Evolutionary conservation across 2,329 filamentous ascomycete species (phyloP), one percentile per base, ranked within the genome.

Genomic region (Fonsecaea multimorphosa): DNA sequence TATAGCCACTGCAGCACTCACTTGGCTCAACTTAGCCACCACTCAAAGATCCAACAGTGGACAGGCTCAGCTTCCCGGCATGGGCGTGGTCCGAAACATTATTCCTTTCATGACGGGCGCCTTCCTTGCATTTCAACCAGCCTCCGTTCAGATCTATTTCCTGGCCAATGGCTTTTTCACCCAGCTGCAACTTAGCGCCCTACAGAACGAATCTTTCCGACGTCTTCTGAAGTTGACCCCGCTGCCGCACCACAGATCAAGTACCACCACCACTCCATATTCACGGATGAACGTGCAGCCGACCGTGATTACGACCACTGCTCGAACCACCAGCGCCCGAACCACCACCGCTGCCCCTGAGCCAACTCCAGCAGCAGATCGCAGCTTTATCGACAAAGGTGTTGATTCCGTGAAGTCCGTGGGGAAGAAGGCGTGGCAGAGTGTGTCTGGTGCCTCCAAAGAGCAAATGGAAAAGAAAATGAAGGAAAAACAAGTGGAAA

Each of bases 1-100:
- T 1, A 68, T 87, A 2, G 64, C 83, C 1, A 87, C 88, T 2
- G 84, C 87, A 1, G 77, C 74, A 7, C 74, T 87, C 61, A 84
- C 90, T 77, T 85, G 84, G 70, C 71, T 81, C 31, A 84, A 87
- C 58, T 79, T 92, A 63, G 83, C 82, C 79, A 87, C 89, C 80
- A 66, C 65, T 68, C 78, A 36, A 11, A 64, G 64, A 6, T 36
- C 32, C 36, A 53, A 67, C 31, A 31, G 34, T 16, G 36, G 27
- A 22, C 38, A 56, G 59, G 71, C 68, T 29, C 78, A 68, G 63
- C 78, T 73, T 32, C 40, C 61, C 5, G 24, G 65, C 22, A 72
- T 74, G 27, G 74, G 74, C 69, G 75, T 73, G 58, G 65, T 75
- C 1, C 68, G 76, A 14, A 75, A 78, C 46, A 76, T 78, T 46